Evolutionary conservation across 2,329 filamentous ascomycete genomes (phyloP).

Genomic region (Pseudocercospora musae): DNA sequence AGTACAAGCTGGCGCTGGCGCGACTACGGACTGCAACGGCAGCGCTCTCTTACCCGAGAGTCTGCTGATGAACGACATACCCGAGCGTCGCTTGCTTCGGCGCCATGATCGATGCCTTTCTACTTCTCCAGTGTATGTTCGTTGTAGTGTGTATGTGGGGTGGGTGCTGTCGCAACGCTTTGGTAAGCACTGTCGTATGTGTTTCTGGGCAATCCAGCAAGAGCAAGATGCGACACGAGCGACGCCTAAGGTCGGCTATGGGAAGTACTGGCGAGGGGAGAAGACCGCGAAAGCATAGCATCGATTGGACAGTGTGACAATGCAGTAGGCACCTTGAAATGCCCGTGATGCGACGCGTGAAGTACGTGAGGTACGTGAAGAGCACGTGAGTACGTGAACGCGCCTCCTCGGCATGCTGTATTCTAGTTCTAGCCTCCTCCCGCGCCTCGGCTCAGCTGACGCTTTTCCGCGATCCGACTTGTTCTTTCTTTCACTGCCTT

Average conservation of each 20-base stretch:
- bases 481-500: too few species aligned
- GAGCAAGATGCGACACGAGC: neutral
- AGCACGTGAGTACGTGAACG: too few species aligned
- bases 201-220: too few species aligned
- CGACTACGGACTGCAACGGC: neutral
- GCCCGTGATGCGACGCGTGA: constrained; percentile 2
- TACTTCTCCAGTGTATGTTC: constrained; percentile 8
- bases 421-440: too few species aligned
- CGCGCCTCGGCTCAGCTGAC: too few species aligned
- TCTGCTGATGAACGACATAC: constrained; percentile 79
- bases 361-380: too few species aligned
- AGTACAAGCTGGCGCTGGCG: neutral
- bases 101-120: constrained; percentile 36
- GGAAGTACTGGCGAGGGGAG: constrained; percentile 17
- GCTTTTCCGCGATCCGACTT: neutral
- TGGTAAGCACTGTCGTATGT: constrained; percentile 5
- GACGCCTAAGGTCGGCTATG: constrained; percentile 8
- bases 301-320: constrained; percentile 6
- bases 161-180: constrained; percentile 3
- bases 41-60: constrained; percentile 60
- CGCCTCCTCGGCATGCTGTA: too few species aligned
- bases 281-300: constrained; percentile 24
- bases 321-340: neutral
- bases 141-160: constrained; percentile 7
- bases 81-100: constrained; percentile 76